Base-by-base conservation (phyloP, 2,329 filamentous ascomycete species). In the Trichoderma guizhouense region DNA sequence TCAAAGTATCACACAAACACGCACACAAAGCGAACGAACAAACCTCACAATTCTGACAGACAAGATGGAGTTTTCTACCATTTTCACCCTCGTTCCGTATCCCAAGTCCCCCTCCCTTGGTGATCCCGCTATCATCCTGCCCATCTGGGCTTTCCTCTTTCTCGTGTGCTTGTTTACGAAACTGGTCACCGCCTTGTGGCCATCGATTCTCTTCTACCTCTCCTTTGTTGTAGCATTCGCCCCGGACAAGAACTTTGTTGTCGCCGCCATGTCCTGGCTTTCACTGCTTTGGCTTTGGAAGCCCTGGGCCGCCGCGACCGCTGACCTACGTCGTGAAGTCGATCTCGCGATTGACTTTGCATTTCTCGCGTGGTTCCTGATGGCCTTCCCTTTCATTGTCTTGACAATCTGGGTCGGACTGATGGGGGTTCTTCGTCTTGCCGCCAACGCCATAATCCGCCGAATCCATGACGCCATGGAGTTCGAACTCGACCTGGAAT, bases 351-450 rank as follows among this genome's bases (percentile, higher is more conserved):
- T 73, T 24, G 72, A 66, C 53, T 30, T 39, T 43, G 15, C 53
- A 36, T 69, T 72, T 39, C 65, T 30, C 69, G 39, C 47, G 60
- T 73, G 72, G 72, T 60, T 73, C 26, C 43, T 63, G 67, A 39
- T 64, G 57, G 69, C 55, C 39, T 51, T 57, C 12, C 72, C 69
- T 26, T 39, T 73, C 43, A 34, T 73, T 60, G 39, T 73, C 34
- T 60, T 30, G 57, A 67, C 62, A 67, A 53, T 53, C 15, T 68
- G 69, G 69, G 24, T 58, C 18, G 43, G 26, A 14, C 43, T 63
- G 34, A 69, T 30, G 62, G 63, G 18, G 15, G 60, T 71, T 57
- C 62, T 66, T 70, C 26, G 68, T 60, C 63, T 34, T n/a, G 28
- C 53, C 34, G 43, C n/a, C 51, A 68, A 61, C 21, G 36, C 55